phyloP scores from a whole-genome alignment of 2,329 filamentous ascomycete genomes.

The Colletotrichum horii region DNA sequence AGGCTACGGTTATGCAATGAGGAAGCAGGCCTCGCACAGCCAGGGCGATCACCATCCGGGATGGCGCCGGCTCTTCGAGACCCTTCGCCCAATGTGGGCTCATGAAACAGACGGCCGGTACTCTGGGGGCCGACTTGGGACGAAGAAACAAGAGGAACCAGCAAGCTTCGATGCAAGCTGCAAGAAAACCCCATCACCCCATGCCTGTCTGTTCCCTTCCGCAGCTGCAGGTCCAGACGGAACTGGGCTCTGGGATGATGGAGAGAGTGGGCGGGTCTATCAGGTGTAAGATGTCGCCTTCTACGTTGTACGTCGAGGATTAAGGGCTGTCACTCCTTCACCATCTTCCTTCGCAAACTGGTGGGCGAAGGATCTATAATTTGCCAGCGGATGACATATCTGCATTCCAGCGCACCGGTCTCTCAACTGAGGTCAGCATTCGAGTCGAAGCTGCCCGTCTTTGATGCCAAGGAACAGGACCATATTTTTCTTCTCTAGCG shows the following conservation, averaged over 20 bases:
- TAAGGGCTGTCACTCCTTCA: not conserved
- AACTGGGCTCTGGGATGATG: not conserved
- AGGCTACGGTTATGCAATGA: not conserved
- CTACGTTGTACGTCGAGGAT: not conserved
- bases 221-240: not conserved
- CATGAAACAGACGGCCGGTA: conserved; percentile 9
- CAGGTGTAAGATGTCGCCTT: not conserved
- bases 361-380: not conserved
- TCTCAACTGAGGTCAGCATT: not conserved
- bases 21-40: conserved; percentile 3
- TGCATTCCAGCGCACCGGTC: not conserved
- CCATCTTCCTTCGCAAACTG: not conserved
- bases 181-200: conserved; percentile 6
- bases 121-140: conserved; percentile 2
- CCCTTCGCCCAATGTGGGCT: conserved; percentile 6
- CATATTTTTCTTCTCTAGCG: not conserved
- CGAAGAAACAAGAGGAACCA: not conserved
- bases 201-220: not conserved
- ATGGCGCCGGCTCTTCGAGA: conserved; percentile 10
- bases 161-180: conserved; percentile 8
- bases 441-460: not conserved
- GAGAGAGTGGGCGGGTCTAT: not conserved
- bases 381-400: not conserved
- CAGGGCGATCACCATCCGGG: conserved; percentile 10
- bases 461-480: not conserved